Evolutionary conservation across 2,329 filamentous ascomycete species (phyloP).

Genomic region (Xylaria sp.): DNA sequence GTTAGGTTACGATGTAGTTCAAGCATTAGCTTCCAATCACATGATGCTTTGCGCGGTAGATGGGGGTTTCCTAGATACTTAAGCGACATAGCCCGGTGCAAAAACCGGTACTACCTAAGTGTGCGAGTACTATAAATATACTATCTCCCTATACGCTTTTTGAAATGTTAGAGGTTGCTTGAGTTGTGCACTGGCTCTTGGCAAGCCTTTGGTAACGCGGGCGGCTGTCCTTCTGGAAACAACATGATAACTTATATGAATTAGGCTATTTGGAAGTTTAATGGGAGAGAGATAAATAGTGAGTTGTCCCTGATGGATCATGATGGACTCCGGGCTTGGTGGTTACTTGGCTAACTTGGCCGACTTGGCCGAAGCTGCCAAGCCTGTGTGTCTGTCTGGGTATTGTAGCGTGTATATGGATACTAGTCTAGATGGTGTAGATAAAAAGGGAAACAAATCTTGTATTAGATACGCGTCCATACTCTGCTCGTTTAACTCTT

Average conservation of each 20-base stretch:
- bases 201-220: conserved; percentile 2
- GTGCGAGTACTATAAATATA: background rate
- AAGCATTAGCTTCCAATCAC: conserved; percentile 22
- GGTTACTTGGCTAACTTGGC: conserved; percentile 32
- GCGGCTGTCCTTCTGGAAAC: background rate
- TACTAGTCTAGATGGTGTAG: no score
- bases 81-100: background rate
- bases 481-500: conserved; percentile 3
- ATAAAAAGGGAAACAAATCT: background rate
- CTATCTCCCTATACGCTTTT: no score
- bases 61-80: background rate
- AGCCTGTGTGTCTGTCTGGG: conserved; percentile 3
- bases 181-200: no score
- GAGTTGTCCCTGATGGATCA: conserved; percentile 20
- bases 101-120: background rate
- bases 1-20: background rate
- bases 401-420: no score
- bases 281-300: background rate
- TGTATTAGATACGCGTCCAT: conserved; percentile 3
- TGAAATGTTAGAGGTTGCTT: no score
- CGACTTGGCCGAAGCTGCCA: conserved; percentile 19
- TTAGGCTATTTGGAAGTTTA: conserved; percentile 19
- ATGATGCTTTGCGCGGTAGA: conserved; percentile 24
- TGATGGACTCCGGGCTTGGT: conserved; percentile 28
- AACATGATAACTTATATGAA: background rate